A percentile compares a stretch with the other conserved stretches of the same genome.
Conservation (phyloP, 73 alveolate species). For the Urostyla sp. region DNA sequence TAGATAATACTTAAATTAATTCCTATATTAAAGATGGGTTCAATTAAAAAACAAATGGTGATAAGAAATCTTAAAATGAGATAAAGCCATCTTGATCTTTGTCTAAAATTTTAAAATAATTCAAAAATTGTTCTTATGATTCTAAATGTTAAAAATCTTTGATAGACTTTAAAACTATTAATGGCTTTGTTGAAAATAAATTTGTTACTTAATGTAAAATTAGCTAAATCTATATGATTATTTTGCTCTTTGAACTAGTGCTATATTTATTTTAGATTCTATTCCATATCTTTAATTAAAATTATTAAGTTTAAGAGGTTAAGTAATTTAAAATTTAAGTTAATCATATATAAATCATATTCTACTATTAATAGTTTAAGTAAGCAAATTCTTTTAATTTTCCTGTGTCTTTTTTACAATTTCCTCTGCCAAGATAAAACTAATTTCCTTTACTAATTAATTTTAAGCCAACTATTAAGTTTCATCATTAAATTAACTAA, state of each 20-base stretch:
- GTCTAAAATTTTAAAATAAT: constrained; percentile 22
- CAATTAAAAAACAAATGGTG: neutral
- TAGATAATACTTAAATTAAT: neutral
- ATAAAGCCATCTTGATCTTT: constrained; percentile 40
- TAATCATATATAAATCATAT: neutral
- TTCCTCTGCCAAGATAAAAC: constrained; percentile 18
- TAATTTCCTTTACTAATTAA: constrained; percentile 1
- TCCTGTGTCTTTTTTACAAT: neutral
- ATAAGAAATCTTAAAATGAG: constrained; percentile 1
- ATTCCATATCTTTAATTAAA: neutral
- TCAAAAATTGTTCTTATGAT: neutral
- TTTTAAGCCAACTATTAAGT: constrained; percentile 11
- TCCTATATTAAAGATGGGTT: neutral
- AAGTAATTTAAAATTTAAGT: neutral
- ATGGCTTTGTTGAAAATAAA: neutral
- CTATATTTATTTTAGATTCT: neutral
- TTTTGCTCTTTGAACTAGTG: neutral
- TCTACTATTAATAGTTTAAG: neutral
- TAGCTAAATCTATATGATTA: too few relatives aligned
- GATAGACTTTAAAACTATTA: neutral
- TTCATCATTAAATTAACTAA: constrained; percentile 10
- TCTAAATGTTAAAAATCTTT: neutral
- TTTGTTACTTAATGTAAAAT: neutral
- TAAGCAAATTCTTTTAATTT: neutral
- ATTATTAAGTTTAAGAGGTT: neutral